A percentile compares a stretch with the other conserved stretches of the same genome.
Conservation (phyloP, 2,329 filamentous ascomycete genomes). For the Epichloe glyceriae region DNA sequence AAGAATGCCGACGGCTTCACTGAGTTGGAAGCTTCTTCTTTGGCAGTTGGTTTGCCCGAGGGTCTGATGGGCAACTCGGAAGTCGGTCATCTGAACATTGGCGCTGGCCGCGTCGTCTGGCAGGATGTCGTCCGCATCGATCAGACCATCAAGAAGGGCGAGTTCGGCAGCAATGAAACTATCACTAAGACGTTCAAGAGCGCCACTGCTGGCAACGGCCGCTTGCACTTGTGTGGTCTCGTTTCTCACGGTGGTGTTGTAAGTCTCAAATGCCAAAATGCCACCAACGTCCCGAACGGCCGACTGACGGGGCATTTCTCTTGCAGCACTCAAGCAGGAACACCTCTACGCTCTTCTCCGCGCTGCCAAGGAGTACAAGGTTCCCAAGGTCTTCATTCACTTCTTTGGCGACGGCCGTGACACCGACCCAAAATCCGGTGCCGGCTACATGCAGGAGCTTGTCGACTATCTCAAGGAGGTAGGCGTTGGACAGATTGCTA, state of each 20-base stretch:
- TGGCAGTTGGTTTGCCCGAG: slow-evolving; percentile 90
- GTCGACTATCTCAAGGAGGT: slow-evolving; percentile 71
- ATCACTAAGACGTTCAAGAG: slow-evolving; percentile 64
- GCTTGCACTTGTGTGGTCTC: slow-evolving; percentile 83
- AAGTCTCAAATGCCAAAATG: slow-evolving; percentile 16
- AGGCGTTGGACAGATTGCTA: slow-evolving; percentile 76
- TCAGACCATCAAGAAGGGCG: slow-evolving; percentile 73
- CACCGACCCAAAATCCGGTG: slow-evolving; percentile 90
- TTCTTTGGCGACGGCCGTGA: slow-evolving; percentile 98
- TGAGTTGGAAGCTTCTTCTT: slow-evolving; percentile 87
- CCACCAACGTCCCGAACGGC: not conserved
- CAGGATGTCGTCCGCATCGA: slow-evolving; percentile 97
- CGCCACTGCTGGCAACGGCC: slow-evolving; percentile 78
- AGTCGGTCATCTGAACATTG: slow-evolving; percentile 97
- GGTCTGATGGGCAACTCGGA: slow-evolving; percentile 98
- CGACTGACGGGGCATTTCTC: not conserved
- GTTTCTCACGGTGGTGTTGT: slow-evolving; percentile 90
- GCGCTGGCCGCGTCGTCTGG: slow-evolving; percentile 94
- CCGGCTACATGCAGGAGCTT: slow-evolving; percentile 77
- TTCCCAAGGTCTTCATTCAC: slow-evolving; percentile 93
- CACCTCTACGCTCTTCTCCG: slow-evolving; percentile 80
- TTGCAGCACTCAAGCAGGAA: slow-evolving; percentile 74
- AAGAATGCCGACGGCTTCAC: slow-evolving; percentile 74
- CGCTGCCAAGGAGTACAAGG: slow-evolving; percentile 75
- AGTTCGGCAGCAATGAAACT: slow-evolving; percentile 63